Evolutionary conservation across 352 stramenopile genomes (phyloP).

Genomic region (Blastocystis sp.): DNA sequence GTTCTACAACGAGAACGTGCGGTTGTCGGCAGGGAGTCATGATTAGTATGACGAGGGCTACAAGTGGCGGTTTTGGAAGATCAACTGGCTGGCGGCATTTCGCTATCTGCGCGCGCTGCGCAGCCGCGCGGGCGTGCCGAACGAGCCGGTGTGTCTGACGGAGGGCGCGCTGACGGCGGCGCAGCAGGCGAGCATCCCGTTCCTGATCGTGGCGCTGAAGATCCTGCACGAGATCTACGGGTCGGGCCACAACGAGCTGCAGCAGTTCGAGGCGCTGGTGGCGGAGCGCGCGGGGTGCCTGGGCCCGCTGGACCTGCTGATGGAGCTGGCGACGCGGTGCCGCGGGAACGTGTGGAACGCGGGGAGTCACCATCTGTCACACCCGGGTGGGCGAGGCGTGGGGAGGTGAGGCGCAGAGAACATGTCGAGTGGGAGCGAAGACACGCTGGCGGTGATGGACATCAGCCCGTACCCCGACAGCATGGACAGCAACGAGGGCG

Average conservation of each 20-base stretch:
- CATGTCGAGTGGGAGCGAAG: constrained; percentile 51
- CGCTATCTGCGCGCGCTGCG: constrained; percentile 26
- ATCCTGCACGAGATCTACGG: constrained; percentile 65
- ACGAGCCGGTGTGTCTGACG: background rate
- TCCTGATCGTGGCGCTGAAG: constrained; percentile 61
- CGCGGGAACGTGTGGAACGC: constrained; percentile 30
- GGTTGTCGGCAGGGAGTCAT: background rate
- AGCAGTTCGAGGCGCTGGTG: constrained; percentile 37
- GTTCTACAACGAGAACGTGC: constrained; percentile 9
- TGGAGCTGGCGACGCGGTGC: constrained; percentile 60
- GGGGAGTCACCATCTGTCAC: constrained; percentile 12
- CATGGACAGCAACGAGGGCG: constrained; percentile 55
- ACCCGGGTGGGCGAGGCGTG: constrained; percentile 9
- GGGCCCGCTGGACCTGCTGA: constrained; percentile 40
- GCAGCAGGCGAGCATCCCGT: constrained; percentile 47
- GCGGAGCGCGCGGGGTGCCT: constrained; percentile 10
- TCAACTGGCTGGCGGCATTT: constrained; percentile 24
- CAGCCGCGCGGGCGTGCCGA: background rate
- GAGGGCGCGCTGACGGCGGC: background rate
- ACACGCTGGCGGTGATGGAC: constrained; percentile 33
- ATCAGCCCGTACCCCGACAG: constrained; percentile 57
- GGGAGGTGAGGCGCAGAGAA: constrained; percentile 10
- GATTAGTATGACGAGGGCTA: constrained; percentile 25
- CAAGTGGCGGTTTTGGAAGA: constrained; percentile 68
- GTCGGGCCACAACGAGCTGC: constrained; percentile 31